Conservation (phyloP, 2,329 filamentous ascomycete genomes). For the Berkeleyomyces basicola region DNA sequence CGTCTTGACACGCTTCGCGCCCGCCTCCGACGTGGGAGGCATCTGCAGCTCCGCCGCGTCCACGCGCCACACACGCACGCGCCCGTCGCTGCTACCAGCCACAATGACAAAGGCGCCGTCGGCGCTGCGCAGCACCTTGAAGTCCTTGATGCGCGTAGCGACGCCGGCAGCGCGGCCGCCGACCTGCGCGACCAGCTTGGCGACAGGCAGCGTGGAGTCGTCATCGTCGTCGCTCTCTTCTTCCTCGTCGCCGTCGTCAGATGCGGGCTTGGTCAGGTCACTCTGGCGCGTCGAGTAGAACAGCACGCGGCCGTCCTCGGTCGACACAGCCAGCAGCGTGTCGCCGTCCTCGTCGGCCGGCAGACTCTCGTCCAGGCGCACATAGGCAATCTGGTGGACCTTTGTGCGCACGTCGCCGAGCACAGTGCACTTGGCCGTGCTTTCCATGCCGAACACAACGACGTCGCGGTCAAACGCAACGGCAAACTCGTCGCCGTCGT, state of each 20-base stretch:
- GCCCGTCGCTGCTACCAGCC: slow-evolving; percentile 71
- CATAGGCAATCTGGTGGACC: slow-evolving; percentile 65
- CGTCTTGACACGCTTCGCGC: slow-evolving; percentile 10
- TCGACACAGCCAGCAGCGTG: slow-evolving; percentile 57
- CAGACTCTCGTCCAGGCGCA: slow-evolving; percentile 34
- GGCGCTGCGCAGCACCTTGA: slow-evolving; percentile 42
- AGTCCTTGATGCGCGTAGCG: slow-evolving; percentile 70
- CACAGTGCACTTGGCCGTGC: slow-evolving; percentile 59
- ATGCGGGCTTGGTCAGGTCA: slow-evolving; percentile 24
- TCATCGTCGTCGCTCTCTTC: slow-evolving; percentile 25
- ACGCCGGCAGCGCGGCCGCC: slow-evolving; percentile 57
- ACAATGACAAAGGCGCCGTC: slow-evolving; percentile 38
- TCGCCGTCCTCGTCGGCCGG: slow-evolving; percentile 24
- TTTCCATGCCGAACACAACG: slow-evolving; percentile 78
- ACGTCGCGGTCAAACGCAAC: slow-evolving; percentile 78
- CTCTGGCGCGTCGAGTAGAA: slow-evolving; percentile 56
- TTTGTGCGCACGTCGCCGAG: slow-evolving; percentile 55
- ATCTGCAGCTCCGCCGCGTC: slow-evolving; percentile 20
- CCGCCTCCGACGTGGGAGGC: slow-evolving; percentile 17
- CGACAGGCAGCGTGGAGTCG: slow-evolving; percentile 31
- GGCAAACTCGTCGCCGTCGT: slow-evolving; percentile 64
- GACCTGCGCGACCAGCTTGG: slow-evolving; percentile 56
- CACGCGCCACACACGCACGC: slow-evolving; percentile 62
- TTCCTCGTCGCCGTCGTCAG: slow-evolving; percentile 19
- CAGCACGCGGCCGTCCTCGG: slow-evolving; percentile 75